These are phyloP conservation scores for Nelumbo lutea DNA, from an alignment of 164 flowering plant species.

Conservation along the genomic window DNA sequence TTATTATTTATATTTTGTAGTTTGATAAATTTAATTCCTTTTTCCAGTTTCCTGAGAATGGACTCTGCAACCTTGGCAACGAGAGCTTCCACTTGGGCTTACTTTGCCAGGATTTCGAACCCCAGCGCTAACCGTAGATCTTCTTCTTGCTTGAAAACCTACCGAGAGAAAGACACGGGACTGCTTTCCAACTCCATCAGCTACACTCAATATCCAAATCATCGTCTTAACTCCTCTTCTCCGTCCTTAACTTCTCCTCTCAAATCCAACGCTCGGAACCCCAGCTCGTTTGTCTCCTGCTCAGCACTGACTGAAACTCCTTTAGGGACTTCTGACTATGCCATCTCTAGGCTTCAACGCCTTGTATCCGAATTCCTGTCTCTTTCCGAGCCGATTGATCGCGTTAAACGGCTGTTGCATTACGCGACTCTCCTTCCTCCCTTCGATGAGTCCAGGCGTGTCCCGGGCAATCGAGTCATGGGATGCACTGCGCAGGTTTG, in stretches of 20 bases:
- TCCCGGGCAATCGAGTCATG: conserved; percentile 45
- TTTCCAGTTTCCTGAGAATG: conserved; percentile 4
- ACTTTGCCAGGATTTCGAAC: conserved; percentile 9
- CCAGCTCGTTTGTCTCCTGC: conserved; percentile 24
- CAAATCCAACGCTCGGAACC: conserved; percentile 11
- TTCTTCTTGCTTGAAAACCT: neutral
- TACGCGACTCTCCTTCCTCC: conserved; percentile 41
- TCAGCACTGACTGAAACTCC: conserved; percentile 25
- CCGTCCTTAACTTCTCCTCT: conserved; percentile 3
- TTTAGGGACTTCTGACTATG: conserved; percentile 17
- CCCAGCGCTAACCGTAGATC: conserved; percentile 2
- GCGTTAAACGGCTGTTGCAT: conserved; percentile 53
- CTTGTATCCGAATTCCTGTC: conserved; percentile 48
- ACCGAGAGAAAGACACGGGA: neutral
- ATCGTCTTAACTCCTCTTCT: conserved; percentile 7
- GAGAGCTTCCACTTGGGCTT: conserved; percentile 17
- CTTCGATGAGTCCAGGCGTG: conserved; percentile 33
- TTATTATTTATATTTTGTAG: too few relatives aligned
- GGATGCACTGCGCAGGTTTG: conserved; percentile 78
- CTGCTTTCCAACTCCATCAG: conserved; percentile 11
- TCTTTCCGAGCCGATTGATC: conserved; percentile 44
- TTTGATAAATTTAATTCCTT: neutral
- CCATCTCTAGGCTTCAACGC: conserved; percentile 19
- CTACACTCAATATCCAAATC: conserved; percentile 18
- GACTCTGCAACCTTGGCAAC: conserved; percentile 23